Evolutionary conservation across 768 basidiomycete species (phyloP).

Genomic region (Russula olivacea): DNA sequence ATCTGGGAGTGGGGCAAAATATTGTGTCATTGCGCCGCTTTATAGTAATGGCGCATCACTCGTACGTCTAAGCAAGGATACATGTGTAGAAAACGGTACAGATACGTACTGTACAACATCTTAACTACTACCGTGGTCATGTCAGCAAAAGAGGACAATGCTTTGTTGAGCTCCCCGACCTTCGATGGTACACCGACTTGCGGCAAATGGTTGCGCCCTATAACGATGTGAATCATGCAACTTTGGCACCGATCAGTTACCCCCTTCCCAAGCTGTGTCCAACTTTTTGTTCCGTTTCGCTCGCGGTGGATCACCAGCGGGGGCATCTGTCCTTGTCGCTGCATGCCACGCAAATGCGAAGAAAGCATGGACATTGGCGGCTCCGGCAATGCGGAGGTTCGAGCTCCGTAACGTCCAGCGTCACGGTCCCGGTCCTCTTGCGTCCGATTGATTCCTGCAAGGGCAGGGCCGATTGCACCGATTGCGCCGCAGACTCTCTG

Average conservation of each 20-base stretch:
- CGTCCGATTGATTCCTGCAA: conserved; percentile 23
- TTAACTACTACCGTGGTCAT: neutral
- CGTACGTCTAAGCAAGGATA: neutral
- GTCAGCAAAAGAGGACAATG: neutral
- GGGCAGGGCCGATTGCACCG: no score
- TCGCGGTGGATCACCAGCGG: conserved; percentile 22
- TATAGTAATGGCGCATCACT: neutral
- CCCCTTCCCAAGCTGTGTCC: neutral
- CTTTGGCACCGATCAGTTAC: neutral
- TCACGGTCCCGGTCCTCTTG: no score
- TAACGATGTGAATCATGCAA: neutral
- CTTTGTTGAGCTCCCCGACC: neutral
- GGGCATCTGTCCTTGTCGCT: neutral
- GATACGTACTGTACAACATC: neutral
- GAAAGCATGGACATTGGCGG: conserved; percentile 6
- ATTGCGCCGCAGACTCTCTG: neutral
- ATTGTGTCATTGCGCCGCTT: no score
- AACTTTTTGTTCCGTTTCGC: conserved; percentile 29
- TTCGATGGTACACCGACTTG: neutral
- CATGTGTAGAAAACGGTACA: neutral
- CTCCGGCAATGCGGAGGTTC: conserved; percentile 12
- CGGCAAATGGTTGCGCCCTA: neutral
- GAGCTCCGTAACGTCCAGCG: conserved; percentile 30
- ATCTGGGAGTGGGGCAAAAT: no score
- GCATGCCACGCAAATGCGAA: neutral